A percentile compares a stretch with the other conserved stretches of the same genome.
Conservation (phyloP, 2,329 filamentous ascomycete genomes). For the Botrytis paeoniae region DNA sequence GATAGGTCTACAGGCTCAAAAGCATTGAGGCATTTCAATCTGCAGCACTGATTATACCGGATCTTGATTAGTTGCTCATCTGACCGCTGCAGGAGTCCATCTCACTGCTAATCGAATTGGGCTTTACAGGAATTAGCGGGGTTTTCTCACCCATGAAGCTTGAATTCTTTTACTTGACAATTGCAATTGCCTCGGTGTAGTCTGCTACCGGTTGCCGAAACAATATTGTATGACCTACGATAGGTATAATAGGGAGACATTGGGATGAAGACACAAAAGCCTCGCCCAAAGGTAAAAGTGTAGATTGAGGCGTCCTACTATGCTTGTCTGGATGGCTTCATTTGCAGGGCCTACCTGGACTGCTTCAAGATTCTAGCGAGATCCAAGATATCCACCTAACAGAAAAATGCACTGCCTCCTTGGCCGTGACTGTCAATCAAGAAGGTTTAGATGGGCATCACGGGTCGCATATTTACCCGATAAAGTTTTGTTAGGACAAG, state of each 20-base stretch:
- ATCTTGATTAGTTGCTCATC: not conserved
- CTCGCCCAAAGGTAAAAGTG: constrained; percentile 8
- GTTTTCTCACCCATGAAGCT: not conserved
- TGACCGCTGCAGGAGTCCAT: constrained; percentile 3
- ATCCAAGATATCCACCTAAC: not conserved
- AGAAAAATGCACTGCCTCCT: not conserved
- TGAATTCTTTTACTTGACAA: not conserved
- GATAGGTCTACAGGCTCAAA: not conserved
- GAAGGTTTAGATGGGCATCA: constrained; percentile 12
- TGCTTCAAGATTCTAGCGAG: constrained; percentile 7
- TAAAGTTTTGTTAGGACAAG: constrained; percentile 4
- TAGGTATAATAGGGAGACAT: not conserved
- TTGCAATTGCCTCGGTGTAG: not conserved
- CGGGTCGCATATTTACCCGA: constrained; percentile 13
- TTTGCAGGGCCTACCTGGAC: constrained; percentile 5
- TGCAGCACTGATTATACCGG: not conserved
- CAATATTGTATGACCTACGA: not conserved
- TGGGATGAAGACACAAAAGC: not conserved
- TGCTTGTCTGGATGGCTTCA: not conserved
- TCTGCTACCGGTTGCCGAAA: not conserved
- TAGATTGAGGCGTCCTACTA: constrained; percentile 2
- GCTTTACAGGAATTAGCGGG: not conserved
- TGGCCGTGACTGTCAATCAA: not conserved
- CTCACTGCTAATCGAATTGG: not conserved
- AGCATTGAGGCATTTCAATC: not conserved